phyloP scores from a whole-genome alignment of 305 asterid genomes.

The Fraxinus nigra region DNA sequence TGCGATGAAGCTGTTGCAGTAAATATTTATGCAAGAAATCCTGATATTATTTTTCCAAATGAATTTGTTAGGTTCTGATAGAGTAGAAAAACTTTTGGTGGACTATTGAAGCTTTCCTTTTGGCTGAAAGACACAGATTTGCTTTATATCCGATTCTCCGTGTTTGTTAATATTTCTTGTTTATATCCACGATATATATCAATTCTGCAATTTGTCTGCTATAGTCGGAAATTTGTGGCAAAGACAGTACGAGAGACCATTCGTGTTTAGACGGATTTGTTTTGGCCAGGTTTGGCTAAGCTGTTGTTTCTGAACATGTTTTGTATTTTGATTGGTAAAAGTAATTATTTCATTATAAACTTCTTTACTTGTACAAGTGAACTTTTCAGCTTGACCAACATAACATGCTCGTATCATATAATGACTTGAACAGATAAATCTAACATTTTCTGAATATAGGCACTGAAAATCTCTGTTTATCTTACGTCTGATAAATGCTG shows the following conservation, averaged over 20 bases:
- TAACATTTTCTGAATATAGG: background rate
- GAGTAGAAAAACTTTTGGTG: background rate
- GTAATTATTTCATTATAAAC: background rate
- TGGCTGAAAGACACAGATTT: background rate
- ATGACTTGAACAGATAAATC: background rate
- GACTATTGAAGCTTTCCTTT: background rate
- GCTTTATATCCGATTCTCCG: background rate
- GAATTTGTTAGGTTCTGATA: conserved; percentile 30
- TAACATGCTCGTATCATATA: background rate
- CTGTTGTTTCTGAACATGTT: background rate
- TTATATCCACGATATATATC: background rate
- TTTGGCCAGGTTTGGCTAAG: background rate
- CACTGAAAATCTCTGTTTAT: background rate
- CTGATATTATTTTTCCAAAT: conserved; percentile 57
- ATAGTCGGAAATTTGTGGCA: background rate
- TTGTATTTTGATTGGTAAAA: too few relatives aligned
- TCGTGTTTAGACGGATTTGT: background rate
- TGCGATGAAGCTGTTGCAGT: conserved; percentile 49
- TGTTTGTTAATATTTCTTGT: background rate
- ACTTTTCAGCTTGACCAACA: background rate
- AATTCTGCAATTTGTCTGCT: background rate
- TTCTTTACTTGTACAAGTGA: background rate
- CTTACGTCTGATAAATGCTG: background rate
- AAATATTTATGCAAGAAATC: conserved; percentile 62
- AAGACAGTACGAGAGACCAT: background rate